Percentiles rank a stretch among this genome's conserved stretches.
These are phyloP conservation scores for Aspergillus tamarii DNA, from an alignment of 2,329 filamentous ascomycete genomes.

Conservation along the genomic window DNA sequence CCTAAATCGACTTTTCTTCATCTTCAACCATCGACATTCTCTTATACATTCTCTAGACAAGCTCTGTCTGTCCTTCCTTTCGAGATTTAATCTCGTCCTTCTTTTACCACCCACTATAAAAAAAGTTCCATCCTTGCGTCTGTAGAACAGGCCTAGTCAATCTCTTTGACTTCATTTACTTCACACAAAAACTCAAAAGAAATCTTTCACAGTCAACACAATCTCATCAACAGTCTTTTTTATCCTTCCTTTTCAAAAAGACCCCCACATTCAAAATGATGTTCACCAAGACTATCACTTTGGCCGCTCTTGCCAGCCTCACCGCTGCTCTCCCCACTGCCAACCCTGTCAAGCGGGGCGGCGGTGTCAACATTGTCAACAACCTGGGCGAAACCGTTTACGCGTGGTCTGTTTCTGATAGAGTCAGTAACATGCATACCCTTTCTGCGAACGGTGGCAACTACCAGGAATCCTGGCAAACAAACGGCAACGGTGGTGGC, in stretches of 20 bases:
- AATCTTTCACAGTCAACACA: not conserved
- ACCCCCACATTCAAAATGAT: slow-evolving; percentile 32
- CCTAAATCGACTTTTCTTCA: not conserved
- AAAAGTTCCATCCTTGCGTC: not conserved
- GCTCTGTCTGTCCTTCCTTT: slow-evolving; percentile 5
- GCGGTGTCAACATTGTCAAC: slow-evolving; percentile 42
- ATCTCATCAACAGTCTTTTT: not conserved
- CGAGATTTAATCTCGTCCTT: slow-evolving; percentile 10
- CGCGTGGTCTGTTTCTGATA: slow-evolving; percentile 44
- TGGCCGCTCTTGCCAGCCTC: slow-evolving; percentile 37
- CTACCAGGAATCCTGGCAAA: slow-evolving; percentile 39
- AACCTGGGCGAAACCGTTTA: slow-evolving; percentile 42
- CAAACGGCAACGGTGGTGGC: slow-evolving; percentile 44
- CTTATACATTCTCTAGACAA: slow-evolving; percentile 6
- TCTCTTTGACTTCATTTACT: not conserved
- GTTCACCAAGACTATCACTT: slow-evolving; percentile 40
- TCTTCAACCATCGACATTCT: slow-evolving; percentile 7
- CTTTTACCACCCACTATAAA: not conserved
- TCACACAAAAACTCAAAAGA: not conserved
- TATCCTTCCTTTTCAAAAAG: slow-evolving; percentile 1
- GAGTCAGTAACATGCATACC: slow-evolving; percentile 38
- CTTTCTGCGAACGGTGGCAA: slow-evolving; percentile 37
- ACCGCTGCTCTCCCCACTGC: slow-evolving; percentile 35
- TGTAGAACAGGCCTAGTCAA: not conserved
- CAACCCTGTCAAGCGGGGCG: slow-evolving; percentile 25